A percentile compares a stretch with the other conserved stretches of the same genome.
Conservation (phyloP, 2,329 filamentous ascomycete species). For the Aphanocladium album region DNA sequence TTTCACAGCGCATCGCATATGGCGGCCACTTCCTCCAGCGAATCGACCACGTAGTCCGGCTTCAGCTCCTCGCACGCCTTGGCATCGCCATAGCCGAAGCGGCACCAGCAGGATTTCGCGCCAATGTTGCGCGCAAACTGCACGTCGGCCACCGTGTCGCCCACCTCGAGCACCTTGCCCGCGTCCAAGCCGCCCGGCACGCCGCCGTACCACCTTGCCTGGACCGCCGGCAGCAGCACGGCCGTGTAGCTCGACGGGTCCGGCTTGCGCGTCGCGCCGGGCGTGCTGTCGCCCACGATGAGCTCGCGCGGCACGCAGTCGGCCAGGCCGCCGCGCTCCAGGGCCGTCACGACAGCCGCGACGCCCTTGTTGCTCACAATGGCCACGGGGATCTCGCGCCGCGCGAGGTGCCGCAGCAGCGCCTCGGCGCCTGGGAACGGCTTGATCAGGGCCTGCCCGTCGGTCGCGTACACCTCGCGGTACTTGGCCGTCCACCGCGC, state of each 20-base stretch:
- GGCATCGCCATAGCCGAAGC: constrained; percentile 2
- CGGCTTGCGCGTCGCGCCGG: constrained; percentile 15
- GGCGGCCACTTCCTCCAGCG: neutral
- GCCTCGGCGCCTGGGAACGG: constrained; percentile 12
- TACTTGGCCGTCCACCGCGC: constrained; percentile 12
- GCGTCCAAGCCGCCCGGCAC: neutral
- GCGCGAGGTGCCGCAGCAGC: constrained; percentile 8
- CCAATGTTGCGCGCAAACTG: constrained; percentile 16
- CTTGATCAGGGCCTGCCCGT: constrained; percentile 13
- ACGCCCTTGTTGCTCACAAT: constrained; percentile 17
- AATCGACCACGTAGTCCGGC: constrained; percentile 1
- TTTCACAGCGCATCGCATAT: neutral
- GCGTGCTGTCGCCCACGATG: constrained; percentile 17
- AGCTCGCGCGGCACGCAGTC: constrained; percentile 6
- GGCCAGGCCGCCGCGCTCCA: constrained; percentile 10
- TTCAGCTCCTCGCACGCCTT: constrained; percentile 5
- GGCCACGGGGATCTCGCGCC: constrained; percentile 8
- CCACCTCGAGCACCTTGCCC: constrained; percentile 14
- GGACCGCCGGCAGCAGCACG: constrained; percentile 14
- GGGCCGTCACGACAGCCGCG: constrained; percentile 11
- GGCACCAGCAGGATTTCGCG: constrained; percentile 14
- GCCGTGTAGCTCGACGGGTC: constrained; percentile 13
- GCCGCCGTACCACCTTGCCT: neutral
- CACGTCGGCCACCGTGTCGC: constrained; percentile 16
- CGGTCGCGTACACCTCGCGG: constrained; percentile 11